Evolutionary conservation across 1,284 basidiomycete species (phyloP).

Genomic region (Fomes fomentarius): DNA sequence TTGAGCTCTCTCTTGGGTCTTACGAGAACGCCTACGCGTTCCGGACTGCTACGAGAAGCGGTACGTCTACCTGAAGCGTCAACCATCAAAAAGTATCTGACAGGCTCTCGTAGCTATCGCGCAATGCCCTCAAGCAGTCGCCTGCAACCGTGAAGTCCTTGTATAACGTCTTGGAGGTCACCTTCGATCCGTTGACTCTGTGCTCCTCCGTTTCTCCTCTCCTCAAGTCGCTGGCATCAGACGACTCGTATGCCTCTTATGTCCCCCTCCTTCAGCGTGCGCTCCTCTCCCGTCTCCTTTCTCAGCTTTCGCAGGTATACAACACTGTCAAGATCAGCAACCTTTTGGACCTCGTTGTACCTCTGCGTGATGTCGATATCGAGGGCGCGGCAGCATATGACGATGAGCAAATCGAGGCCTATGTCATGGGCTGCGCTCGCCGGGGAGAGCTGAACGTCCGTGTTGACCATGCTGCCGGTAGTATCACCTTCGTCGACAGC

Average conservation of each 20-base stretch:
- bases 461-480: slow-evolving; percentile 89
- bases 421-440: slow-evolving; percentile 91
- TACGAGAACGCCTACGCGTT: slow-evolving; percentile 84
- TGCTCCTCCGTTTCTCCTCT: slow-evolving; percentile 86
- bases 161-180: slow-evolving; percentile 91
- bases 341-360: slow-evolving; percentile 77
- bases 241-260: slow-evolving; percentile 75
- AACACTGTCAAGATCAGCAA: slow-evolving; percentile 83
- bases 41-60: slow-evolving; percentile 85
- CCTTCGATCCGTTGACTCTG: slow-evolving; percentile 94
- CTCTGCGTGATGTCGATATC: slow-evolving; percentile 60
- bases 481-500: slow-evolving; percentile 87
- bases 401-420: slow-evolving; percentile 84
- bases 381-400: slow-evolving; percentile 60
- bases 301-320: slow-evolving; percentile 94
- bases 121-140: slow-evolving; percentile 86
- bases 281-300: slow-evolving; percentile 91
- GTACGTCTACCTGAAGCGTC: slow-evolving; percentile 51
- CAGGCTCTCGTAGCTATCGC: slow-evolving; percentile 58
- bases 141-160: slow-evolving; percentile 78
- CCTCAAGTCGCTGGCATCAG: slow-evolving; percentile 65
- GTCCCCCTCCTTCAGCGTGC: slow-evolving; percentile 91
- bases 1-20: slow-evolving; percentile 90
- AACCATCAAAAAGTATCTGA: background rate
- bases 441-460: slow-evolving; percentile 88